These are phyloP conservation scores for Collybia sordida DNA, from an alignment of 768 basidiomycete species.

Conservation along the genomic window DNA sequence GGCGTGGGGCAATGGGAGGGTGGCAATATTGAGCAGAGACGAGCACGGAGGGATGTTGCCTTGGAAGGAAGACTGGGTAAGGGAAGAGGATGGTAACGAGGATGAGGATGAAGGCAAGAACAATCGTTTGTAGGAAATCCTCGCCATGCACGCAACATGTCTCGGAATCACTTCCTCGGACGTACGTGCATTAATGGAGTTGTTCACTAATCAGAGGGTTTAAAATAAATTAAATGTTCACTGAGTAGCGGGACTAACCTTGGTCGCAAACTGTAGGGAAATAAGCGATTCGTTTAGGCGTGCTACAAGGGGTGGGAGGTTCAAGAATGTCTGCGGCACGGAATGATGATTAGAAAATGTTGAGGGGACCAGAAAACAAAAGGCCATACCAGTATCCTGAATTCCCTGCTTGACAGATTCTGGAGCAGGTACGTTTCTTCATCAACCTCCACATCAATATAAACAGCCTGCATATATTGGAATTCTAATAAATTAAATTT, in stretches of 20 bases:
- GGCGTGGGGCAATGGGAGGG: too few species aligned
- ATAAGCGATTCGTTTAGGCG: conserved; percentile 87
- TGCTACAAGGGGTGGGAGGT: conserved; percentile 83
- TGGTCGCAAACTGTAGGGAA: conserved; percentile 89
- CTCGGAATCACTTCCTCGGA: too few species aligned
- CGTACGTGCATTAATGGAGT: too few species aligned
- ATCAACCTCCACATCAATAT: neutral
- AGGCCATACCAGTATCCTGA: conserved; percentile 71
- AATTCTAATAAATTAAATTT: conserved; percentile 89
- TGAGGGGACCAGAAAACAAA: too few species aligned
- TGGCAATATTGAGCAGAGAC: too few species aligned
- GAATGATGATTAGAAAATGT: neutral
- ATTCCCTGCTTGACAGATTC: conserved; percentile 90
- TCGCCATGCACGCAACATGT: too few species aligned
- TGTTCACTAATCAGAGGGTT: conserved; percentile 68
- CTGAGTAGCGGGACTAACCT: conserved; percentile 46
- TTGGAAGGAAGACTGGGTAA: too few species aligned
- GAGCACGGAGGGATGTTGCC: too few species aligned
- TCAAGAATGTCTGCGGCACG: conserved; percentile 81
- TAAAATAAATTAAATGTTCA: too few species aligned
- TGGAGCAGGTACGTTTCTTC: conserved; percentile 90
- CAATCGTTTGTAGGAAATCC: too few species aligned
- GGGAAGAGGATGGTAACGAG: too few species aligned
- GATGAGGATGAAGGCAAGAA: too few species aligned
- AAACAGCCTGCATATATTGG: conserved; percentile 55